Base-by-base conservation (phyloP, 2,329 filamentous ascomycete species). In the Hortaea sp. region DNA sequence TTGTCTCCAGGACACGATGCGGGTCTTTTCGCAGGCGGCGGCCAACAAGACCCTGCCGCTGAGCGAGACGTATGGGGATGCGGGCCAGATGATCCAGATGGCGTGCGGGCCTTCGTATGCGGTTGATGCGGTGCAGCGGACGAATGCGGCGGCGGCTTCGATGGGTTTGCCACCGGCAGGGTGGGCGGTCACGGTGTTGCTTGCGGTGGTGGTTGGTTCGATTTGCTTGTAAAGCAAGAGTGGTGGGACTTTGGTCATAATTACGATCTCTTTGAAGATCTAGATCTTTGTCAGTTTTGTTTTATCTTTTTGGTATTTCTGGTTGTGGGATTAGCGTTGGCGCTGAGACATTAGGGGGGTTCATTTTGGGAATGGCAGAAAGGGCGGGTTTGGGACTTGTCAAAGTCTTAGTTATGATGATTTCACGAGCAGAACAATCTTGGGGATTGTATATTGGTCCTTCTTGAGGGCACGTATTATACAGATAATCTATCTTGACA, bases 1-100 rank as follows among this genome's bases (percentile, higher is more conserved):
- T 37, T 97, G 92, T 63, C 72, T 92, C 39, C 74, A 82, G 59
- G 73, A 85, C 50, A 90, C 85, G 4, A 94, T 97, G 88, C 74
- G 74, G 28, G 77, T 94, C 12, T 95, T 85, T 65, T 80, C 84
- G 44, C 67, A 76, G 0, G 83, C 82, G 29, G 80, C 85, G 0
- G 72, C 75, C 10, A 79, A 88, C 56, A 71, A 77, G 32, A 75
- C 71, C 3, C 79, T 85, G 55, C 76, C 80, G 6, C 75, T 97
- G 41, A 76, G 77, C 28, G 64, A 70, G 11, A 85, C 81, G 0
- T 97, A 95, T 62, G 66, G 74, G 5, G 58, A 69, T 7, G 88
- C 88, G 0, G 89, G 90, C 0, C 67, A 75, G 51, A 77, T 84
- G 57, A 75, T 97, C 43, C 84, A 95, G 59, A 70, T 78, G 7